These are phyloP conservation scores for Termitomyces sp. DNA, from an alignment of 768 basidiomycete genomes.

Conservation along the genomic window DNA sequence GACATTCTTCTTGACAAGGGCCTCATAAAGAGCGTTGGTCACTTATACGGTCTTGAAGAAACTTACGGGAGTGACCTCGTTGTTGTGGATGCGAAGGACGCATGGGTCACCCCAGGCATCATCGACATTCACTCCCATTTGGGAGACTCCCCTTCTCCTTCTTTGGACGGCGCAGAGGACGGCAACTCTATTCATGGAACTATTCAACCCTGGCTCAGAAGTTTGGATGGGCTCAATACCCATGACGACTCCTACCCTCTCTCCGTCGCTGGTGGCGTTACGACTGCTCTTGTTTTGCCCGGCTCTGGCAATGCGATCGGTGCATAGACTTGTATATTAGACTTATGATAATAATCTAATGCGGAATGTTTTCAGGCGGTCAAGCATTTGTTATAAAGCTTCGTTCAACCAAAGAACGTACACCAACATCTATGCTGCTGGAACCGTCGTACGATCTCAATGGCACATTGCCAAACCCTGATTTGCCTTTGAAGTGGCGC, in stretches of 20 bases:
- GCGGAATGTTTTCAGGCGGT: constrained; percentile 44
- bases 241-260: constrained; percentile 72
- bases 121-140: constrained; percentile 71
- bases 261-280: constrained; percentile 78
- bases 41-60: constrained; percentile 31
- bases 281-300: constrained; percentile 73
- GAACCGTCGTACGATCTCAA: constrained; percentile 72
- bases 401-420: constrained; percentile 67
- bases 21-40: constrained; percentile 59
- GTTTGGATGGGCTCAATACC: constrained; percentile 78
- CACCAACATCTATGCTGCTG: constrained; percentile 70
- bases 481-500: constrained; percentile 58
- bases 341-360: background rate
- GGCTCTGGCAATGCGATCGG: constrained; percentile 70
- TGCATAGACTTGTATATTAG: constrained; percentile 20
- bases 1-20: constrained; percentile 73
- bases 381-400: constrained; percentile 81
- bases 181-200: constrained; percentile 51
- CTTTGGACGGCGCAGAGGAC: constrained; percentile 51
- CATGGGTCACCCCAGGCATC: constrained; percentile 81
- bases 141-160: constrained; percentile 52
- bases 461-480: constrained; percentile 41
- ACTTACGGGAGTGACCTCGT: constrained; percentile 37
- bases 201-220: constrained; percentile 62
- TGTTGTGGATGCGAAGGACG: constrained; percentile 60